Percentiles rank a stretch among this genome's conserved stretches.
Conservation (phyloP, 768 basidiomycete genomes). For the Neoboletus brunneissimus region DNA sequence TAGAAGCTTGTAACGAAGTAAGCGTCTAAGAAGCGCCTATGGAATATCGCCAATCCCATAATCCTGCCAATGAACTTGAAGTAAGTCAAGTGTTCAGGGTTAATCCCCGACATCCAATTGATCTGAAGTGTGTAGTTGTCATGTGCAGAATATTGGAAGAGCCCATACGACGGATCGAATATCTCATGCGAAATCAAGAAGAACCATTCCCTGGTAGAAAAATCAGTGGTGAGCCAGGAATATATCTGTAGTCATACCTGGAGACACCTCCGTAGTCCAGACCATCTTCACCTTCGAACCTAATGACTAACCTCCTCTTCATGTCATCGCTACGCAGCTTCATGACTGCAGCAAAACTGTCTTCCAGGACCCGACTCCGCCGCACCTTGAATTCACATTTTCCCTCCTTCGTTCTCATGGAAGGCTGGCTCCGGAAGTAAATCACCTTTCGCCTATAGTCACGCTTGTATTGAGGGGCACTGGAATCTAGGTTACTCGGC, state of each 20-base stretch:
- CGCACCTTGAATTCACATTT: constrained; percentile 87
- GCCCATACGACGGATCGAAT: constrained; percentile 79
- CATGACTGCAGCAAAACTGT: constrained; percentile 85
- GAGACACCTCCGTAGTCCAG: constrained; percentile 77
- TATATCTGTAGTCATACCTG: constrained; percentile 41
- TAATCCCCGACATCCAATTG: constrained; percentile 72
- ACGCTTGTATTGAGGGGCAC: constrained; percentile 93
- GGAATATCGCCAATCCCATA: constrained; percentile 74
- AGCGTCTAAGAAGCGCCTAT: constrained; percentile 73
- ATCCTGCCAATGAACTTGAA: constrained; percentile 80
- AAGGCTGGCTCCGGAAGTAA: constrained; percentile 89
- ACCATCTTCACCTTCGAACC: constrained; percentile 78
- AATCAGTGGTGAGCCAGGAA: neutral
- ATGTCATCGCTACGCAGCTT: constrained; percentile 67
- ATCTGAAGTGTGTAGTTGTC: constrained; percentile 83
- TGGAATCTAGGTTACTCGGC: constrained; percentile 78
- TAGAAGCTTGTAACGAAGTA: constrained; percentile 81
- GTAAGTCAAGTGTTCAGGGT: constrained; percentile 74
- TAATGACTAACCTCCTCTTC: constrained; percentile 68
- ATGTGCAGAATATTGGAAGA: constrained; percentile 77
- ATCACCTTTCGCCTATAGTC: constrained; percentile 91
- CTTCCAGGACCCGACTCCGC: constrained; percentile 78
- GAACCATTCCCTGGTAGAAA: constrained; percentile 69
- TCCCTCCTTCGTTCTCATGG: constrained; percentile 71
- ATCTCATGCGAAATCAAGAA: constrained; percentile 82